phyloP scores from a whole-genome alignment of 192 early-diverging fungal genomes.

The Linnemannia elongata region DNA sequence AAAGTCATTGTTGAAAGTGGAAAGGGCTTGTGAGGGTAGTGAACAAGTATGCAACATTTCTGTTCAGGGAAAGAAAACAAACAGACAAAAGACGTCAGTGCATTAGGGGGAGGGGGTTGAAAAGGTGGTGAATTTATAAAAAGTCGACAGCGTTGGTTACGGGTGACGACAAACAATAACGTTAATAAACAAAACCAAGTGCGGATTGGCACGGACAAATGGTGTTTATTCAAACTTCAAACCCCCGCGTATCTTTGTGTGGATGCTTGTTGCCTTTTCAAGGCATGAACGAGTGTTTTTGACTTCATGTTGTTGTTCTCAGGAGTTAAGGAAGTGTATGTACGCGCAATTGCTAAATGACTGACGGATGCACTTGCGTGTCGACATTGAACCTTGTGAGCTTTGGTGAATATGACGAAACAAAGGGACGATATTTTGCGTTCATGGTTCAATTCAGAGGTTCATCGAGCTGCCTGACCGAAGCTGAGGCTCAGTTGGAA shows the following conservation, averaged over 20 bases:
- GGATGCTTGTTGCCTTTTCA: not conserved
- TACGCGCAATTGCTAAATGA: too few species aligned
- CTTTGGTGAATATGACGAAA: not conserved
- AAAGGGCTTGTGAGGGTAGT: not conserved
- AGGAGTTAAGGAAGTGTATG: not conserved
- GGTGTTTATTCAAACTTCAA: not conserved
- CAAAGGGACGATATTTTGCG: not conserved
- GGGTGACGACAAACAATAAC: not conserved
- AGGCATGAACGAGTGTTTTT: not conserved
- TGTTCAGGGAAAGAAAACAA: not conserved
- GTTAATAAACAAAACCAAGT: not conserved
- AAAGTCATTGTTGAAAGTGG: not conserved
- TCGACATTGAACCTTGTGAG: slow-evolving; percentile 1
- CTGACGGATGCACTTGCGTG: too few species aligned
- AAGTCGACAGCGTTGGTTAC: not conserved
- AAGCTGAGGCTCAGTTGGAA: not conserved
- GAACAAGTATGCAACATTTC: not conserved
- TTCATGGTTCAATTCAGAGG: not conserved
- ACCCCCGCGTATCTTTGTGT: not conserved
- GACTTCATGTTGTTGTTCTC: not conserved
- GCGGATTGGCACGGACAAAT: not conserved
- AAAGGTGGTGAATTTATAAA: too few species aligned
- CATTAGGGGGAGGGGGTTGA: not conserved
- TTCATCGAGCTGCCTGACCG: not conserved
- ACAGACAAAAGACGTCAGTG: not conserved